phyloP scores from a whole-genome alignment of 2,329 filamentous ascomycete genomes.

The Westerdykella ornata region DNA sequence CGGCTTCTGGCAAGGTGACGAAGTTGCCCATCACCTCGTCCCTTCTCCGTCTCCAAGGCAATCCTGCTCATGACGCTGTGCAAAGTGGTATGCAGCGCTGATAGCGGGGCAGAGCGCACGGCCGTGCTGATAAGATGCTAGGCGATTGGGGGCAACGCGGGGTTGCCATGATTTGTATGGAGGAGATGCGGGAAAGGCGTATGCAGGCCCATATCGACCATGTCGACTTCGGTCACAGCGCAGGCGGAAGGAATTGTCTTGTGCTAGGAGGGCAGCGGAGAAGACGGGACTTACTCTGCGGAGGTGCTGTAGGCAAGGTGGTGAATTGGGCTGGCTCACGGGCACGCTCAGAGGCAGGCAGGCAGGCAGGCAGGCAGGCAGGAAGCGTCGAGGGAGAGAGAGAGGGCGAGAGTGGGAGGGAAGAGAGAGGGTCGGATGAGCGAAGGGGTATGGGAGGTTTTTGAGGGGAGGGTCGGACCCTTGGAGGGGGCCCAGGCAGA shows the following conservation, averaged over 20 bases:
- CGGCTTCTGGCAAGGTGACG: no score
- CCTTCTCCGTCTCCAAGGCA: no score
- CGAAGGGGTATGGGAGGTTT: conserved; percentile 25
- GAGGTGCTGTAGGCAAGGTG: conserved; percentile 20
- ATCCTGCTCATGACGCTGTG: no score
- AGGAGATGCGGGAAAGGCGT: neutral
- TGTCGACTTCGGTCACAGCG: no score
- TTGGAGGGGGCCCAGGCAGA: conserved; percentile 24
- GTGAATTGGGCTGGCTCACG: conserved; percentile 13
- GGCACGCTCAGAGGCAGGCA: conserved; percentile 25
- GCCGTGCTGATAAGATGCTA: neutral
- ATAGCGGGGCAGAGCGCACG: neutral
- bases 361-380: conserved; percentile 11
- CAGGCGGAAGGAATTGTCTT: neutral
- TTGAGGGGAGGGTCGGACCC: conserved; percentile 19
- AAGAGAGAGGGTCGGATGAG: conserved; percentile 8
- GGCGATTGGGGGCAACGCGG: neutral
- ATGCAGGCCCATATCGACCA: no score
- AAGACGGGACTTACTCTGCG: conserved; percentile 24
- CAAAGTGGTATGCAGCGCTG: neutral
- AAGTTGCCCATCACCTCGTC: no score
- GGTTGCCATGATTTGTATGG: neutral
- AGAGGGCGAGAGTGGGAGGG: conserved; percentile 11
- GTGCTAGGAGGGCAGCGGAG: conserved; percentile 10
- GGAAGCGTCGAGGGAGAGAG: conserved; percentile 3